phyloP scores from a whole-genome alignment of 176 grass and related monocot genomes.

The Rhipidocladum racemiflorum region DNA sequence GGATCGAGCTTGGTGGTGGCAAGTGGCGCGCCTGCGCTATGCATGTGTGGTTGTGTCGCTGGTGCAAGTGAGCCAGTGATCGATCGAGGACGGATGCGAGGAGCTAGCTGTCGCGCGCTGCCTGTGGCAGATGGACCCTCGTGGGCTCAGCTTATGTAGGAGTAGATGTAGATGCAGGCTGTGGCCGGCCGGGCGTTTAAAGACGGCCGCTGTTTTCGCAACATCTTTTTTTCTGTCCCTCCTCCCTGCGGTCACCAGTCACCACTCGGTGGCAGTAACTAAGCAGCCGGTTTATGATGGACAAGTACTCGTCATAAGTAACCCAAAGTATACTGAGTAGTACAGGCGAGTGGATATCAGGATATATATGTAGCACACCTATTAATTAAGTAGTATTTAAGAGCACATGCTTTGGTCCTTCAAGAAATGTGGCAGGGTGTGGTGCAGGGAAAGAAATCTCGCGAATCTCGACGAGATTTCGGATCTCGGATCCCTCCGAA shows the following conservation, averaged over 20 bases:
- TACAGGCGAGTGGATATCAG: neutral
- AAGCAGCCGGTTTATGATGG: neutral
- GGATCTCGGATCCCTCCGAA: no score
- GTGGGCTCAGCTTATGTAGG: no score
- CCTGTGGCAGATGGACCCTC: neutral
- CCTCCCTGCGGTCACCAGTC: neutral
- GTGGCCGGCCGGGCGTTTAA: neutral
- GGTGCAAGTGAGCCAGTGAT: neutral
- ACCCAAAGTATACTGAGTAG: neutral
- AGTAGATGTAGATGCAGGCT: no score
- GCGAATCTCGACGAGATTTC: no score
- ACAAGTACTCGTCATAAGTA: neutral
- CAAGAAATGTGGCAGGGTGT: neutral
- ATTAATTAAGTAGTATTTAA: neutral
- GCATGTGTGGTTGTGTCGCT: neutral
- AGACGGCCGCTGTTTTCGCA: neutral
- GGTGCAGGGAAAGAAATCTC: no score
- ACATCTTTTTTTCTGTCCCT: neutral
- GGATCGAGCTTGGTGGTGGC: neutral
- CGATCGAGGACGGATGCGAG: neutral
- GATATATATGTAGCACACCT: neutral
- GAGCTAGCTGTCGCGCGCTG: neutral
- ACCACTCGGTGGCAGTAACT: neutral
- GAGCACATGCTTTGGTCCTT: neutral
- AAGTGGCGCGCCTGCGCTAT: neutral